Conservation (phyloP, 1,284 basidiomycete genomes). For the Rhizoctonia solani region DNA sequence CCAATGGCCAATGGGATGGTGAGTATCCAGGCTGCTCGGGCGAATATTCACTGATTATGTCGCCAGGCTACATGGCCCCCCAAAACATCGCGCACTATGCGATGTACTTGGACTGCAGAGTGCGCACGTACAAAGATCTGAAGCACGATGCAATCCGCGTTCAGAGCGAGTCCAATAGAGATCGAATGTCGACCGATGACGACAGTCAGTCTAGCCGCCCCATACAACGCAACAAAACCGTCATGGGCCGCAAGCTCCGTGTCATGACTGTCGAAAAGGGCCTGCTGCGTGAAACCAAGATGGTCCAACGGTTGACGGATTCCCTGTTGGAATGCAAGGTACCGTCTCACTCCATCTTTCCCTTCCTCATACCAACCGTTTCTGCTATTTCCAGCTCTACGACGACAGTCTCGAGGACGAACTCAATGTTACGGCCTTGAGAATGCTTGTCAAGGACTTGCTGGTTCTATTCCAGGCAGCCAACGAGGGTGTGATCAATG, state of each 20-base stretch:
- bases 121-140: conserved; percentile 86
- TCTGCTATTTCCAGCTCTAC: conserved; percentile 70
- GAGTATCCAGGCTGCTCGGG: conserved; percentile 39
- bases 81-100: conserved; percentile 89
- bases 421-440: conserved; percentile 83
- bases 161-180: conserved; percentile 86
- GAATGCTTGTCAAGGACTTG: conserved; percentile 97
- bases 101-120: conserved; percentile 85
- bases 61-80: conserved; percentile 77
- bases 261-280: conserved; percentile 96
- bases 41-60: background rate
- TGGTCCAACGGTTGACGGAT: conserved; percentile 89
- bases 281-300: conserved; percentile 86
- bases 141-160: conserved; percentile 93
- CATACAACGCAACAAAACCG: conserved; percentile 66
- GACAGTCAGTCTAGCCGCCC: conserved; percentile 48
- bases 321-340: conserved; percentile 86
- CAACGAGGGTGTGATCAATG: conserved; percentile 98
- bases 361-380: conserved; percentile 6
- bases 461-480: conserved; percentile 94
- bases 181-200: conserved; percentile 58
- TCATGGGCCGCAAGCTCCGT: conserved; percentile 81
- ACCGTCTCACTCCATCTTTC: conserved; percentile 28
- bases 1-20: conserved; percentile 82
- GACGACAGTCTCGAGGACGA: conserved; percentile 92